These are phyloP conservation scores for Bacidia gigantensis DNA, from an alignment of 495 filamentous ascomycete genomes.

Conservation along the genomic window DNA sequence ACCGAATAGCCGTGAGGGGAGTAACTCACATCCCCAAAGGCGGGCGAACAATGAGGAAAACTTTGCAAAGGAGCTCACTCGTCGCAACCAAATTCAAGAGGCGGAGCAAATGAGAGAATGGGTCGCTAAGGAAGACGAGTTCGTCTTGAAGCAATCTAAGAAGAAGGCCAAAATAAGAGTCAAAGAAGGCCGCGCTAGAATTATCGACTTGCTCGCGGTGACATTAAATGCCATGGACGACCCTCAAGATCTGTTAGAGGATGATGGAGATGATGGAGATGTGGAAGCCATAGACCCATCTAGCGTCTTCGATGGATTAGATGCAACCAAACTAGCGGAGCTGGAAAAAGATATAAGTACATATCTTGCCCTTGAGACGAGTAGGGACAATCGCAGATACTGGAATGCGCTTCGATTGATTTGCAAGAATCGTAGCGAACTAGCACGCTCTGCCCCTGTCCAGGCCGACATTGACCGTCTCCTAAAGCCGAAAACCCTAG, in stretches of 20 bases:
- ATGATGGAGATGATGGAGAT: constrained; percentile 65
- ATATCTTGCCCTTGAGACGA: constrained; percentile 69
- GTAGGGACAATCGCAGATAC: constrained; percentile 64
- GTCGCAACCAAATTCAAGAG: constrained; percentile 48
- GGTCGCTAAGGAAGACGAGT: constrained; percentile 88
- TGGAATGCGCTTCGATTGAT: constrained; percentile 83
- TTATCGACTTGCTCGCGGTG: constrained; percentile 92
- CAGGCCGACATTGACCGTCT: constrained; percentile 78
- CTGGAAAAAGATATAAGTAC: constrained; percentile 77
- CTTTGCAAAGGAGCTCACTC: constrained; percentile 33
- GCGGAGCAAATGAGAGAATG: constrained; percentile 72
- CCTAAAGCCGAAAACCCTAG: constrained; percentile 70
- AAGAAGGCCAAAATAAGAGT: constrained; percentile 96
- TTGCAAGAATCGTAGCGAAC: constrained; percentile 61
- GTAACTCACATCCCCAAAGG: background rate
- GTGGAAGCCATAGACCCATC: constrained; percentile 73
- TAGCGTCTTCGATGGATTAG: constrained; percentile 63
- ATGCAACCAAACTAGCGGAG: constrained; percentile 55
- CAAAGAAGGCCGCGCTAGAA: constrained; percentile 80
- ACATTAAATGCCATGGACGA: constrained; percentile 78
- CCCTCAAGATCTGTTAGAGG: constrained; percentile 62
- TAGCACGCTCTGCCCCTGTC: constrained; percentile 58
- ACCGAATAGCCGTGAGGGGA: background rate
- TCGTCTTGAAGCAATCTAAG: constrained; percentile 93
- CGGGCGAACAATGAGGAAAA: constrained; percentile 13